Evolutionary conservation across 2,329 filamentous ascomycete genomes (phyloP).

Genomic region (Amauroascus verrucosus): DNA sequence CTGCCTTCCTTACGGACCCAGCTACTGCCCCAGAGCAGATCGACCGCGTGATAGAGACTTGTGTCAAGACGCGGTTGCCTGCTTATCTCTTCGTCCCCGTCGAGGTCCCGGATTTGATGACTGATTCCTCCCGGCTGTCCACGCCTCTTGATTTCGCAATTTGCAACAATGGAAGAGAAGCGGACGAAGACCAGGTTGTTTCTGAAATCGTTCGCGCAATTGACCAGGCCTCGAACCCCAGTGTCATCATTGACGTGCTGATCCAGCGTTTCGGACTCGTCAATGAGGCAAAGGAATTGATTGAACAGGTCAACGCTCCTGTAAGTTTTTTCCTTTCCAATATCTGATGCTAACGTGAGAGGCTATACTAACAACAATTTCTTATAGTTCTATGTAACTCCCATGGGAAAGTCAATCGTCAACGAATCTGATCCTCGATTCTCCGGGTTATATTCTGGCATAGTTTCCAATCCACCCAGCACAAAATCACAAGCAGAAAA

Average conservation of each 20-base stretch:
- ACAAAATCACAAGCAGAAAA: conserved; percentile 8
- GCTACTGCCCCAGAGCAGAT: conserved; percentile 19
- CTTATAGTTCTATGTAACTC: conserved; percentile 13
- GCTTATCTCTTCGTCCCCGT: conserved; percentile 21
- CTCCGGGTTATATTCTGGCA: conserved; percentile 14
- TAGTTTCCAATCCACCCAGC: conserved; percentile 9
- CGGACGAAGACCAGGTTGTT: conserved; percentile 16
- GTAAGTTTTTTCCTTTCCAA: conserved; percentile 7
- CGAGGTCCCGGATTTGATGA: conserved; percentile 17
- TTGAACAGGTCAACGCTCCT: conserved; percentile 13
- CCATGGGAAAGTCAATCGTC: conserved; percentile 15
- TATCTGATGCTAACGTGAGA: neutral
- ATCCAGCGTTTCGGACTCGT: conserved; percentile 11
- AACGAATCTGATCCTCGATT: conserved; percentile 14
- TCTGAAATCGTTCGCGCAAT: conserved; percentile 10
- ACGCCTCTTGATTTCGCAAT: conserved; percentile 14
- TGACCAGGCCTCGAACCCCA: conserved; percentile 13
- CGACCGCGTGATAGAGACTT: conserved; percentile 19
- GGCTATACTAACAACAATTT: neutral
- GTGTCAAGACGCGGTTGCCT: conserved; percentile 19
- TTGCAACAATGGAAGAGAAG: conserved; percentile 12
- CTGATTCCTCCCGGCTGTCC: conserved; percentile 12
- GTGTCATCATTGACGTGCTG: conserved; percentile 15
- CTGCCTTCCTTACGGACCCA: conserved; percentile 21
- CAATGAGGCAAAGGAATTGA: conserved; percentile 11